A percentile compares a stretch with the other conserved stretches of the same genome.
phyloP scores from a whole-genome alignment of 169 alveolate genomes.

The Cryptosporidium ubiquitum region DNA sequence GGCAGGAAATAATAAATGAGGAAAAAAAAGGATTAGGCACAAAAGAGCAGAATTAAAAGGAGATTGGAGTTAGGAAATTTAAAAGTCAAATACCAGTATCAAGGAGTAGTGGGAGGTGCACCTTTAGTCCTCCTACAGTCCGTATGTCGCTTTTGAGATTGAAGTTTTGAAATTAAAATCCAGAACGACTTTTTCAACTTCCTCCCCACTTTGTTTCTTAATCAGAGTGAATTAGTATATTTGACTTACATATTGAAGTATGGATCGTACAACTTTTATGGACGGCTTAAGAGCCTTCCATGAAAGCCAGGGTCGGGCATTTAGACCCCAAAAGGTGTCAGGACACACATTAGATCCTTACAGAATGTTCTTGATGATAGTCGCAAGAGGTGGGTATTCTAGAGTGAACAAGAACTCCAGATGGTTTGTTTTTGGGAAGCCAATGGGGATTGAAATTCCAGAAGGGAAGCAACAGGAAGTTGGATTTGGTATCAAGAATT shows the following conservation, averaged over 20 bases:
- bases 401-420: constrained; percentile 70
- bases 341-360: constrained; percentile 53
- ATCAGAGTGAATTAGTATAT: not conserved
- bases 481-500: constrained; percentile 49
- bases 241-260: not conserved
- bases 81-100: not conserved
- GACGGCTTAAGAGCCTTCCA: constrained; percentile 73
- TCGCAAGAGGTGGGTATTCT: constrained; percentile 68
- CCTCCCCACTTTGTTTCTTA: constrained; percentile 8
- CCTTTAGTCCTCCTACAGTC: not conserved
- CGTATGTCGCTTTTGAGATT: not conserved
- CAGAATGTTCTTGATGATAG: constrained; percentile 57
- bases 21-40: not conserved
- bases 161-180: not conserved
- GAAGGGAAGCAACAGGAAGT: constrained; percentile 67
- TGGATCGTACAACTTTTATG: constrained; percentile 69
- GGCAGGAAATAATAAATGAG: constrained; percentile 3
- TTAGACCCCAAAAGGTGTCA: constrained; percentile 70
- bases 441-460: constrained; percentile 67
- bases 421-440: constrained; percentile 73
- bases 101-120: not conserved
- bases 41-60: not conserved
- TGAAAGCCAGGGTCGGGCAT: constrained; percentile 73
- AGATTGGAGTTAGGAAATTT: not conserved
- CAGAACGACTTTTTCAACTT: not conserved